Evolutionary conservation across 306 rosid genomes (phyloP).

Genomic region (Pueraria montana): DNA sequence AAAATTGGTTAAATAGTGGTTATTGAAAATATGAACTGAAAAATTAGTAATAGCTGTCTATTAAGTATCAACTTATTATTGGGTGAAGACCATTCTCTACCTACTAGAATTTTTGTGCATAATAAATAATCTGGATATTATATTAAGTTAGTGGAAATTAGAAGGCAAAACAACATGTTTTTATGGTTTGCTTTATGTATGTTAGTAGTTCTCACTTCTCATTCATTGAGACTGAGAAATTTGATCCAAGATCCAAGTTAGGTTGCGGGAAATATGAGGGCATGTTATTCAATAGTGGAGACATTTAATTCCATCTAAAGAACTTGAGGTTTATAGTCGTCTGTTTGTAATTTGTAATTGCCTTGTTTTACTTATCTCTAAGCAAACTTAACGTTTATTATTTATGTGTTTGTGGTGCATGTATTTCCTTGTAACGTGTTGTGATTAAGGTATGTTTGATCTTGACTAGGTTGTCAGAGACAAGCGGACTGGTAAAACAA

Average conservation of each 20-base stretch:
- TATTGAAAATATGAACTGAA: background rate
- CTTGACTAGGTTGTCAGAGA: slow-evolving; percentile 88
- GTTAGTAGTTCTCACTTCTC: slow-evolving; percentile 29
- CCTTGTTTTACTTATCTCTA: slow-evolving; percentile 33
- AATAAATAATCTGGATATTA: slow-evolving; percentile 21
- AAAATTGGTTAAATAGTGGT: slow-evolving; percentile 8
- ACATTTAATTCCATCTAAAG: slow-evolving; percentile 15
- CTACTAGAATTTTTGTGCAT: slow-evolving; percentile 10
- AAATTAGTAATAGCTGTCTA: slow-evolving; percentile 12
- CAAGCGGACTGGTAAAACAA: slow-evolving; percentile 96
- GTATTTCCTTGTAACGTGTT: slow-evolving; percentile 2
- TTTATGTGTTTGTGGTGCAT: slow-evolving; percentile 28
- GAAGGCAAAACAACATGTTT: background rate
- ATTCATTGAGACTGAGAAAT: background rate
- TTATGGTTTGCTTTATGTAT: background rate
- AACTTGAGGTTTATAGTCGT: background rate
- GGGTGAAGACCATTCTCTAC: slow-evolving; percentile 12
- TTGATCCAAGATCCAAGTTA: background rate
- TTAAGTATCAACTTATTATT: background rate
- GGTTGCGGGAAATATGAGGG: background rate
- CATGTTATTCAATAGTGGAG: background rate
- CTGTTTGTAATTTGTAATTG: background rate
- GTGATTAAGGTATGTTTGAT: slow-evolving; percentile 29
- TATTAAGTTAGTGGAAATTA: slow-evolving; percentile 31
- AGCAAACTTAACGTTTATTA: slow-evolving; percentile 11